Conservation (phyloP, 2,329 filamentous ascomycete species). For the Paraphoma sp. region DNA sequence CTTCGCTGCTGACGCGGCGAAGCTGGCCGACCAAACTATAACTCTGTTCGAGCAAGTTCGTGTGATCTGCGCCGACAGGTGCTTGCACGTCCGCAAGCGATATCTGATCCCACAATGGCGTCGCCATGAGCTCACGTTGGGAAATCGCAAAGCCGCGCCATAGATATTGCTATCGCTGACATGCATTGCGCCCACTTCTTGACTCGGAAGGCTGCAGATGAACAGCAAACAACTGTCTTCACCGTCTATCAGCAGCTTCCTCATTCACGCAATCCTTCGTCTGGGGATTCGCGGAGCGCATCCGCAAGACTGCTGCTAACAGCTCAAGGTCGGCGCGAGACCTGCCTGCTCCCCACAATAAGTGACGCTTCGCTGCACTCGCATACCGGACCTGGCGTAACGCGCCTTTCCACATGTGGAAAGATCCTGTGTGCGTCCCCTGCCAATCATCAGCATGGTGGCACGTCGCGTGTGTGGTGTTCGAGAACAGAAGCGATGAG, state of each 20-base stretch:
- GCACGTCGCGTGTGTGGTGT: conserved; percentile 43
- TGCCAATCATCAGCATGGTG: conserved; percentile 33
- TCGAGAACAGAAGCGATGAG: conserved; percentile 19
- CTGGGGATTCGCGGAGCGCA: conserved; percentile 38
- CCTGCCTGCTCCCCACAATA: conserved; percentile 41
- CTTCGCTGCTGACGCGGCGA: conserved; percentile 3
- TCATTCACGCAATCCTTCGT: conserved; percentile 26
- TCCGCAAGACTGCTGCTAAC: conserved; percentile 33
- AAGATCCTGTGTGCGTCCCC: conserved; percentile 24
- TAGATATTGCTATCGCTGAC: conserved; percentile 8
- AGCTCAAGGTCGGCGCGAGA: conserved; percentile 29
- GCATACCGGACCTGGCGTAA: conserved; percentile 28
- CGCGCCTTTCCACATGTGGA: conserved; percentile 26
- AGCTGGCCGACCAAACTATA: conserved; percentile 12
- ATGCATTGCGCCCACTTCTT: conserved; percentile 15
- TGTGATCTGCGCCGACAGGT: conserved; percentile 4
- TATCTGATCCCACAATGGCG: conserved; percentile 14
- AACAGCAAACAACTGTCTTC: conserved; percentile 27
- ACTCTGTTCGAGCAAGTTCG: neutral
- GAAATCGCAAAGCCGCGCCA: conserved; percentile 15
- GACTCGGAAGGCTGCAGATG: conserved; percentile 9
- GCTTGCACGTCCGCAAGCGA: conserved; percentile 11
- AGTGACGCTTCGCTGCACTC: conserved; percentile 40
- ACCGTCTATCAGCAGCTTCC: conserved; percentile 28
- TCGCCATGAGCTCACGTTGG: conserved; percentile 22